Conservation (phyloP, 2,329 filamentous ascomycete species). For the Botryosphaeria agaves region DNA sequence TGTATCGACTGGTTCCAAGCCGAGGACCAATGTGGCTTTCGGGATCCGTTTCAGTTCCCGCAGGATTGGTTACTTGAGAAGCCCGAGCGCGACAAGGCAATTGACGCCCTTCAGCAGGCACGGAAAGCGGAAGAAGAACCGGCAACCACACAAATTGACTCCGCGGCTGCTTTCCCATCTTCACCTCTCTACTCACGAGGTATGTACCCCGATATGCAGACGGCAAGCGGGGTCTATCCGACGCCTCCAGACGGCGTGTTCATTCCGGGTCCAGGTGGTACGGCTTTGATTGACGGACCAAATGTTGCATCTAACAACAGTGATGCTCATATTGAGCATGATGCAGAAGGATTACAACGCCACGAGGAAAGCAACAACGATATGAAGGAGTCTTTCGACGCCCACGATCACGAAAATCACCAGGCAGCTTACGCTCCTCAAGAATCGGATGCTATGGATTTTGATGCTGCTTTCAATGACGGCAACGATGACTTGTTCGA, state of each 20-base stretch:
- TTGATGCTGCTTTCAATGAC: slow-evolving; percentile 13
- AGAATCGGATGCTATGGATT: slow-evolving; percentile 10
- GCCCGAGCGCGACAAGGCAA: slow-evolving; percentile 12
- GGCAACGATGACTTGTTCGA: slow-evolving; percentile 45
- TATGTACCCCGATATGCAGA: slow-evolving; percentile 27
- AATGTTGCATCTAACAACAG: too few species aligned
- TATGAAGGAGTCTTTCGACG: background rate
- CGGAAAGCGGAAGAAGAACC: slow-evolving; percentile 29
- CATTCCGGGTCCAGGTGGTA: background rate
- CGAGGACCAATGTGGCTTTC: slow-evolving; percentile 12
- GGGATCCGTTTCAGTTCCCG: slow-evolving; percentile 9
- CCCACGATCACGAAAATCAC: slow-evolving; percentile 1
- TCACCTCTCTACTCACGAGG: too few species aligned
- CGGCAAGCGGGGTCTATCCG: slow-evolving; percentile 45
- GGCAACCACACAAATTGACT: slow-evolving; percentile 18
- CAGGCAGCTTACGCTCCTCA: slow-evolving; percentile 38
- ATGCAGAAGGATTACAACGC: too few species aligned
- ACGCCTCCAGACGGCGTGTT: slow-evolving; percentile 49
- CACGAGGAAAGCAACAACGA: too few species aligned
- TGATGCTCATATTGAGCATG: too few species aligned
- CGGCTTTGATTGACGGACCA: slow-evolving; percentile 18
- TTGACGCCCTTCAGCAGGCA: slow-evolving; percentile 21
- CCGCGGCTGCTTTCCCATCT: too few species aligned
- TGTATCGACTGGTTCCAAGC: slow-evolving; percentile 2
- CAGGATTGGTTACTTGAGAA: slow-evolving; percentile 11